Evolutionary conservation across 2,329 filamentous ascomycete species (phyloP), one percentile per base, ranked within the genome.

Genomic region (Camptophora hylomeconis): DNA sequence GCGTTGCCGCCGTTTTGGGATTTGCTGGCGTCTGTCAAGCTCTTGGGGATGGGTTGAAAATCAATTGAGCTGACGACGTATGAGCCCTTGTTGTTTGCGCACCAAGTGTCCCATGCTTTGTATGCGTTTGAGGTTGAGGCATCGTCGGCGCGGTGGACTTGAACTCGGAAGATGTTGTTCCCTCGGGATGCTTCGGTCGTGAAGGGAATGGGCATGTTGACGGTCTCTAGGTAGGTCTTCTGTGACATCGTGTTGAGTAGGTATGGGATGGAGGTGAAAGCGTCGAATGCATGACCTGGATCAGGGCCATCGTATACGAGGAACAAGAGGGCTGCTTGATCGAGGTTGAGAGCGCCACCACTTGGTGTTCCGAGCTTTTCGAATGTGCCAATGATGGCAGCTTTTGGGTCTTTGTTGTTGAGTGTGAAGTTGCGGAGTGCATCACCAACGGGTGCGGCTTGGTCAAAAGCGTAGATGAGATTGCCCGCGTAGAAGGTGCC

Each of bases 271-370:
- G 31, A 39, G 5, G 49, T 52, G 35, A 53, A 52, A 29, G 52
- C 51, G 6, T 28, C 25, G 31, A 53, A 53, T 2, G 47, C 44
- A 21, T 43, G 15, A 1, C 51, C 49, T 2, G 51, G 31, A 20
- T 53, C 45, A 4, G 44, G 38, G 0, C 50, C 50, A 20, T 53
- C 50, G 20, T 53, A 53, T 16, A 53, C 50, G n/a, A 53, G 36
- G 34, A 53, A 53, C 45, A 53, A 36, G 22, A 52, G 33, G 23
- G 49, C 49, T 3, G 39, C 41, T 36, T 53, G 45, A 22, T 52
- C 48, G 7, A 53, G 40, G 24, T 48, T 46, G 3, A 53, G 37
- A 11, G 38, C 34, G 20, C 47, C n/a, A 24, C 45, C 40, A n/a
- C n/a, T n/a, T 2, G 45, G 48, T 0, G 46, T 49, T 2, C 33